phyloP scores from a whole-genome alignment of 176 grass and related monocot species.

The Rhipidocladum racemiflorum region DNA sequence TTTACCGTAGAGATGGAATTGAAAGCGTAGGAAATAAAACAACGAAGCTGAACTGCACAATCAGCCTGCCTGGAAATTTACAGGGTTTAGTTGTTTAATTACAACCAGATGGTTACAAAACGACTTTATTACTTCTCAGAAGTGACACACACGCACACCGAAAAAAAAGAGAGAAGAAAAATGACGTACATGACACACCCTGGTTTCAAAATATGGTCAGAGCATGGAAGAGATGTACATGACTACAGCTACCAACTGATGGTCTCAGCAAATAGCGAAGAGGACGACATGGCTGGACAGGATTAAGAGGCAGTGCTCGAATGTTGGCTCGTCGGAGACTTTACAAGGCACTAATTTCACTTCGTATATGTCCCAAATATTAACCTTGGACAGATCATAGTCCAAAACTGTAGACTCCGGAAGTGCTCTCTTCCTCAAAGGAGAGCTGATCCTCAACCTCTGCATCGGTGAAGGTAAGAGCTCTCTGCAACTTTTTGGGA shows the following conservation, averaged over 20 bases:
- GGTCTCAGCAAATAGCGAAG: constrained; percentile 24
- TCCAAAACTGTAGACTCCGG: constrained; percentile 36
- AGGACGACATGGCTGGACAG: constrained; percentile 2
- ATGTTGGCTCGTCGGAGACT: neutral
- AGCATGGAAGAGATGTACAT: constrained; percentile 22
- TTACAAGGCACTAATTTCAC: neutral
- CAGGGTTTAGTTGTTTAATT: no score
- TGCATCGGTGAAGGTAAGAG: constrained; percentile 93
- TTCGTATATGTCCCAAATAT: neutral
- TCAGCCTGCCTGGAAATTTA: no score
- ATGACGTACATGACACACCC: neutral
- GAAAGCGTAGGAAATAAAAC: no score
- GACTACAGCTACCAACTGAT: constrained; percentile 4
- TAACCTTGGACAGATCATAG: constrained; percentile 21
- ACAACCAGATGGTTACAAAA: no score
- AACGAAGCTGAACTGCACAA: no score
- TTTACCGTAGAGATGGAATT: no score
- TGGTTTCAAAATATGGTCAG: constrained; percentile 45
- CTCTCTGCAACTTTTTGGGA: constrained; percentile 79
- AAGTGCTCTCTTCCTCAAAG: constrained; percentile 46
- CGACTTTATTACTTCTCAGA: no score
- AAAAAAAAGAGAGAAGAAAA: no score
- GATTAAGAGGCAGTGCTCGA: neutral
- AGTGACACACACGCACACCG: no score
- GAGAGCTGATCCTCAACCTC: constrained; percentile 71